Percentiles rank a stretch among this genome's conserved stretches.
phyloP scores from a whole-genome alignment of 345 rosid genomes.

The Gossypium longicalyx region DNA sequence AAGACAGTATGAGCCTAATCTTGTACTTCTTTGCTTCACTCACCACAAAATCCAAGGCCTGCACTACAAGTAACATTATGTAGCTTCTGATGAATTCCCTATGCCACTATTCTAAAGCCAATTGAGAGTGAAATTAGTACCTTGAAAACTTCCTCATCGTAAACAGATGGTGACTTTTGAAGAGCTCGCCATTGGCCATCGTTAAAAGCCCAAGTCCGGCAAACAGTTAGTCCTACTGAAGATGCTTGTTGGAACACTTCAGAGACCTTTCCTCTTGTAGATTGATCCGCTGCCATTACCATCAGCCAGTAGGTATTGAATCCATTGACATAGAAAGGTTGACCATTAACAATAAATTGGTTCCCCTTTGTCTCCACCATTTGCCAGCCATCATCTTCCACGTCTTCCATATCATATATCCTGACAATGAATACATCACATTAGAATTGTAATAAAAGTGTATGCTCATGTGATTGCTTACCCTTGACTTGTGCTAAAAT shows the following conservation, averaged over 20 bases:
- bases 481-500: neutral
- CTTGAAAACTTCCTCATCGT: conserved; percentile 91
- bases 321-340: conserved; percentile 88
- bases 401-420: conserved; percentile 13
- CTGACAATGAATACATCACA: conserved; percentile 10
- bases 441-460: neutral
- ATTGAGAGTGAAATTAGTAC: conserved; percentile 23
- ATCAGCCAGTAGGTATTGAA: conserved; percentile 97
- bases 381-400: conserved; percentile 60
- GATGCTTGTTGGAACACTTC: conserved; percentile 85
- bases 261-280: conserved; percentile 78
- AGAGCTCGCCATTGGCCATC: conserved; percentile 98
- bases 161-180: conserved; percentile 78
- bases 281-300: conserved; percentile 84
- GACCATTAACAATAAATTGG: conserved; percentile 59
- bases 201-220: conserved; percentile 98
- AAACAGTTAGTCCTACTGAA: conserved; percentile 78
- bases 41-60: conserved; percentile 93
- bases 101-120: neutral
- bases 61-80: conserved; percentile 4
- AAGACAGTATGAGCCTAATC: conserved; percentile 81
- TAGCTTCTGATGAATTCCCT: neutral
- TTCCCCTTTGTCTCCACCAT: conserved; percentile 75
- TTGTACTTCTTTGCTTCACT: conserved; percentile 85
- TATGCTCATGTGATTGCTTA: neutral